Evolutionary conservation across 2,329 filamentous ascomycete genomes (phyloP).

Genomic region (Canariomyces notabilis): DNA sequence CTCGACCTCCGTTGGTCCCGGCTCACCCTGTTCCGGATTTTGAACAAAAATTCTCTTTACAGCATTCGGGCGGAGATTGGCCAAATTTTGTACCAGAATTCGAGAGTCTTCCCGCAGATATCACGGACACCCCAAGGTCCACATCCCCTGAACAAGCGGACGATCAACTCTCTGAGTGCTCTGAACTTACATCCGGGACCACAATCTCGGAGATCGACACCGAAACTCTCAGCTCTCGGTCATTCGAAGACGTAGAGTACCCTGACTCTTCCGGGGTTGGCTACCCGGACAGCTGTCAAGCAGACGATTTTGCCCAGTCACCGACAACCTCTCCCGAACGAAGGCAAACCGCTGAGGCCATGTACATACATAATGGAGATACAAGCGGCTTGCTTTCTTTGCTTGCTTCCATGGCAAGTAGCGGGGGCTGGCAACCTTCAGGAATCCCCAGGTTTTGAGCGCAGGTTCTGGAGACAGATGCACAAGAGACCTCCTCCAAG

Average conservation of each 20-base stretch:
- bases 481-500: no score
- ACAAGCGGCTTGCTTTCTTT: conserved; percentile 10
- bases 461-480: neutral
- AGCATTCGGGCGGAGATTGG: neutral
- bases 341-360: neutral
- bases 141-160: conserved; percentile 2
- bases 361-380: conserved; percentile 11
- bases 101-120: neutral
- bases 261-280: neutral
- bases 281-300: neutral
- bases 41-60: neutral
- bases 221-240: neutral
- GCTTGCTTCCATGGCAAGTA: neutral
- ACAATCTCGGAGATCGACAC: neutral
- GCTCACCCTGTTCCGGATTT: neutral
- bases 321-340: neutral
- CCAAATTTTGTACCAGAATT: neutral
- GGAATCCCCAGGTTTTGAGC: neutral
- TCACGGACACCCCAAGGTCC: neutral
- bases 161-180: neutral
- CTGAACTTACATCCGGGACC: neutral
- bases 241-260: no score
- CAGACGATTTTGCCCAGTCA: neutral
- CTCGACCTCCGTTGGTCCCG: neutral
- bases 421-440: neutral